These are phyloP conservation scores for Heracleum sosnowskyi DNA, from an alignment of 129 eudicot species.

Conservation along the genomic window DNA sequence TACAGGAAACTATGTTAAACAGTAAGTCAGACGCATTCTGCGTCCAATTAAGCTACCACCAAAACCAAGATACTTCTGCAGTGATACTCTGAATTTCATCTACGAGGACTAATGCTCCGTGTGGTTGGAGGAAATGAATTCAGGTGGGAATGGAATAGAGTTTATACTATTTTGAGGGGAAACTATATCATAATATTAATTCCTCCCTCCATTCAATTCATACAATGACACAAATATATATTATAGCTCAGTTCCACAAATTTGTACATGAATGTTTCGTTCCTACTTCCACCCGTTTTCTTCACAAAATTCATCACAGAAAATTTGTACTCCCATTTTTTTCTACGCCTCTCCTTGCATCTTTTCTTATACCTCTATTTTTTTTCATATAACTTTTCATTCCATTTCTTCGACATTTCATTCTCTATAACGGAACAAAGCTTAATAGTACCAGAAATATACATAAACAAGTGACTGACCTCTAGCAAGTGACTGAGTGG, in stretches of 20 bases:
- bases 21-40: too few species aligned
- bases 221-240: too few species aligned
- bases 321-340: neutral
- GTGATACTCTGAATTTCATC: neutral
- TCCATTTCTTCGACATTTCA: neutral
- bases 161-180: too few species aligned
- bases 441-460: neutral
- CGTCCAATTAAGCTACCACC: too few species aligned
- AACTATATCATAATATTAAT: too few species aligned
- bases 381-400: neutral
- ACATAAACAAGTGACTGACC: slow-evolving; percentile 24
- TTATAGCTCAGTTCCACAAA: too few species aligned
- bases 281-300: neutral
- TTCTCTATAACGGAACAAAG: neutral
- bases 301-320: too few species aligned
- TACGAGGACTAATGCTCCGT: neutral
- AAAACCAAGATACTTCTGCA: neutral
- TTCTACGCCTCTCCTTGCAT: neutral
- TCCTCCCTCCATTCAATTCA: neutral
- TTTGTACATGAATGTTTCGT: too few species aligned
- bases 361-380: neutral
- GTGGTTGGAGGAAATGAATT: too few species aligned
- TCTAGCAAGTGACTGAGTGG: slow-evolving; percentile 31
- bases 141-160: too few species aligned
- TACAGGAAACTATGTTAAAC: too few species aligned